phyloP scores from a whole-genome alignment of 176 grass and related monocot genomes.

The Coix lacrymajobi region DNA sequence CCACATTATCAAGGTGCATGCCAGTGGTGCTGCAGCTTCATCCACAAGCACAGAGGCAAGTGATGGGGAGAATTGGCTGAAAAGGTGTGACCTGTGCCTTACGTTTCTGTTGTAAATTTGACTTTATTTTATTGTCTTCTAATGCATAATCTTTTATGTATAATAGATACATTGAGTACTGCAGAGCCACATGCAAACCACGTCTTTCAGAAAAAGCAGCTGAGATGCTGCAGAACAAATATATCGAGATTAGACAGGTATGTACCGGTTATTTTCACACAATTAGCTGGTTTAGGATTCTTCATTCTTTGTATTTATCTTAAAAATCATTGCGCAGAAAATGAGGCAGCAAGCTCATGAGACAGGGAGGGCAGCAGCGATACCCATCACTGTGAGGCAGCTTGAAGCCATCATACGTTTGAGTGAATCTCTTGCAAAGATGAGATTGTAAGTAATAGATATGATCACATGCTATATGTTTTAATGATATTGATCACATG shows the following conservation, averaged over 20 bases:
- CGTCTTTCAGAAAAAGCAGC: conserved; percentile 86
- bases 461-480: conserved; percentile 10
- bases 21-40: conserved; percentile 61
- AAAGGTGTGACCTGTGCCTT: conserved; percentile 36
- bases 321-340: conserved; percentile 55
- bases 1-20: conserved; percentile 97
- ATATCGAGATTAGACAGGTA: conserved; percentile 98
- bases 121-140: conserved; percentile 3
- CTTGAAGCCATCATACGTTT: conserved; percentile 95
- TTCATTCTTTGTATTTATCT: not conserved
- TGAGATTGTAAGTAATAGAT: conserved; percentile 73
- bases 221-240: conserved; percentile 97
- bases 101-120: conserved; percentile 16
- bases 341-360: conserved; percentile 96
- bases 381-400: conserved; percentile 98
- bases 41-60: conserved; percentile 41
- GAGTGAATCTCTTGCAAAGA: conserved; percentile 97
- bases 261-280: not conserved
- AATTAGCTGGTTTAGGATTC: not conserved
- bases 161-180: conserved; percentile 90
- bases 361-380: conserved; percentile 72
- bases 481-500: not conserved
- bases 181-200: conserved; percentile 71
- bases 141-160: not conserved
- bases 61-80: conserved; percentile 97